Base-by-base conservation (phyloP, 2,329 filamentous ascomycete species). In the Penicillium thymicola region DNA sequence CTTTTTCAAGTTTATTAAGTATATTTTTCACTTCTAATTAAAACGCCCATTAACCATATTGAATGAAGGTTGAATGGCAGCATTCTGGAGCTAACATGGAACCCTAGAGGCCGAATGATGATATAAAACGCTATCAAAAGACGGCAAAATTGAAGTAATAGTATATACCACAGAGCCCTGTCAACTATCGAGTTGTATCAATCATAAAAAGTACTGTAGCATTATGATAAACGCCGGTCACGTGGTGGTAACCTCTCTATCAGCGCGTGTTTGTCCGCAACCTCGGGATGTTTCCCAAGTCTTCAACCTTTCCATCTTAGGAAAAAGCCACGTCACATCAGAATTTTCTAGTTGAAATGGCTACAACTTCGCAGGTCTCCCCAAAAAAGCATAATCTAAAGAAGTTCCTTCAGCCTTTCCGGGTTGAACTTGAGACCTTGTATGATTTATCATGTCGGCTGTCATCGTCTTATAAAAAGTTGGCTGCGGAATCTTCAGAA, bases 401-500 rank as follows among this genome's bases (percentile, higher is more conserved):
- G 18, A 58, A 56, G 16, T 74, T 71, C 51, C 54, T 74, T 18
- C 55, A 63, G 30, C 72, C 71, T 6, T 59, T 75, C 5, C 61
- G 55, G 10, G 66, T 73, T n/a, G 64, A 68, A 10, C 59, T 67
- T 9, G 57, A 62, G 13, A 67, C 61, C 18, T 65, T 76, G 8
- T 74, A 75, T 60, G 61, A 64, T 18, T 61, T 77, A 13, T 72
- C 75, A 1, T 70, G 69, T 57, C 67, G 70, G 18, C 67, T 76
- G 37, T 75, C 72, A 14, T 62, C 64, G 34, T 69, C 71, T 18
- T 77, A 74, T 54, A 66, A 65, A 27, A 62, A 72, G 30, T 64
- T 77, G 30, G 75, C 74, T 8, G 65, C 72, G 9, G 63, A 60
- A 4, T 76, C 75, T 5, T 68, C 69, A 27, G 72, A 76, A 40